These are phyloP conservation scores for Mucor irregularis DNA, from an alignment of 371 early-diverging fungal genomes.

Conservation along the genomic window DNA sequence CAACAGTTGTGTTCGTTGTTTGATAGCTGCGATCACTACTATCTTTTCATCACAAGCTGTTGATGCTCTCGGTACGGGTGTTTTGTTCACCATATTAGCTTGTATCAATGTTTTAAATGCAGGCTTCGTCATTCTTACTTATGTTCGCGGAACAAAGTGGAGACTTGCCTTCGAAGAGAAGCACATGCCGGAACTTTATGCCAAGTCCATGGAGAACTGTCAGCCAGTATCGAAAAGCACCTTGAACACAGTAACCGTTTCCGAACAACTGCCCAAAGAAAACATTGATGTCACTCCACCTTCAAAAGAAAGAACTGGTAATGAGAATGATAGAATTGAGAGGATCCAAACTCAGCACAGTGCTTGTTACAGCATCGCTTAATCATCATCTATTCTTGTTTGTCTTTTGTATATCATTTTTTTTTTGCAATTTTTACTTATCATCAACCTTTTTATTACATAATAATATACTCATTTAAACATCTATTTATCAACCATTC, in stretches of 20 bases:
- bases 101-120: conserved; percentile 25
- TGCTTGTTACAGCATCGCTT: neutral
- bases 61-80: conserved; percentile 26
- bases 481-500: no score
- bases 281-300: no score
- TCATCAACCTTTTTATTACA: no score
- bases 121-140: conserved; percentile 19
- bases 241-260: neutral
- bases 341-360: conserved; percentile 4
- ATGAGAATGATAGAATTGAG: neutral
- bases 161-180: conserved; percentile 22
- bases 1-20: conserved; percentile 47
- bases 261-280: no score
- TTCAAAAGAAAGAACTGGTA: neutral
- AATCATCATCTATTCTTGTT: neutral
- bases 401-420: neutral
- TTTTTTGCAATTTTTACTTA: no score
- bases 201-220: neutral
- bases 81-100: conserved; percentile 28
- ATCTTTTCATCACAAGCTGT: conserved; percentile 30
- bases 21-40: conserved; percentile 41
- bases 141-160: conserved; percentile 27
- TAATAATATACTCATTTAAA: no score
- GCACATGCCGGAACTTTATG: conserved; percentile 17
- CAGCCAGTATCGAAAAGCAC: no score